These are phyloP conservation scores for Balakata baccata DNA, from an alignment of 345 rosid genomes.

Conservation along the genomic window DNA sequence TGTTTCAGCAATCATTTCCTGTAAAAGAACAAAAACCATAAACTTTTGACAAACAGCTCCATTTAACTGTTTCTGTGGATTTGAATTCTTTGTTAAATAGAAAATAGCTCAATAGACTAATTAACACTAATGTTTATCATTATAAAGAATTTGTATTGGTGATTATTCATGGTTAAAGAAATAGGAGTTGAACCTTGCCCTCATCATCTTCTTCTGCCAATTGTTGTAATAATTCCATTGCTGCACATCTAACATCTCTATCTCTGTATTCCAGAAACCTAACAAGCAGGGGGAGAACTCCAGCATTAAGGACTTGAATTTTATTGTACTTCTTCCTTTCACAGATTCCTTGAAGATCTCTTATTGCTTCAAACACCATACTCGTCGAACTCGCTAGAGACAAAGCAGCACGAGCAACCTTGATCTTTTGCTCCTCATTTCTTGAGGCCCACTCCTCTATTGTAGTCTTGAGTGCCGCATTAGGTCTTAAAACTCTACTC, in stretches of 20 bases:
- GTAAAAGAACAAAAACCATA: slow-evolving; percentile 17
- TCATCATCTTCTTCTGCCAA: slow-evolving; percentile 54
- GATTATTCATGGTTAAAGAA: background rate
- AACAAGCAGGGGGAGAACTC: slow-evolving; percentile 57
- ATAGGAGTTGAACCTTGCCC: slow-evolving; percentile 52
- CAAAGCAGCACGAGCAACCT: slow-evolving; percentile 64
- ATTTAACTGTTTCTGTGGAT: background rate
- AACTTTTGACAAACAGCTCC: background rate
- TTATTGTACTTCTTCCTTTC: slow-evolving; percentile 44
- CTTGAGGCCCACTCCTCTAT: slow-evolving; percentile 81
- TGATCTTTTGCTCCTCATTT: slow-evolving; percentile 66
- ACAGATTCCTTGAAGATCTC: slow-evolving; percentile 60
- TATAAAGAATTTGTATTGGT: no score
- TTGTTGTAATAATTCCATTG: slow-evolving; percentile 47
- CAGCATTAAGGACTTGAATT: slow-evolving; percentile 49
- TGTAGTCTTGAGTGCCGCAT: slow-evolving; percentile 59
- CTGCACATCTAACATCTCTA: slow-evolving; percentile 52
- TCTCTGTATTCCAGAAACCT: slow-evolving; percentile 48
- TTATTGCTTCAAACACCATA: slow-evolving; percentile 68
- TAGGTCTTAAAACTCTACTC: slow-evolving; percentile 40
- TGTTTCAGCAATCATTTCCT: slow-evolving; percentile 58
- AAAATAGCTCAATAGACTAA: no score
- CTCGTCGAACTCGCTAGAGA: slow-evolving; percentile 60
- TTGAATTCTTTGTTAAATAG: background rate
- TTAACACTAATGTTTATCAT: no score